phyloP scores from a whole-genome alignment of 805 yeast genomes.

The Candida boleticola region DNA sequence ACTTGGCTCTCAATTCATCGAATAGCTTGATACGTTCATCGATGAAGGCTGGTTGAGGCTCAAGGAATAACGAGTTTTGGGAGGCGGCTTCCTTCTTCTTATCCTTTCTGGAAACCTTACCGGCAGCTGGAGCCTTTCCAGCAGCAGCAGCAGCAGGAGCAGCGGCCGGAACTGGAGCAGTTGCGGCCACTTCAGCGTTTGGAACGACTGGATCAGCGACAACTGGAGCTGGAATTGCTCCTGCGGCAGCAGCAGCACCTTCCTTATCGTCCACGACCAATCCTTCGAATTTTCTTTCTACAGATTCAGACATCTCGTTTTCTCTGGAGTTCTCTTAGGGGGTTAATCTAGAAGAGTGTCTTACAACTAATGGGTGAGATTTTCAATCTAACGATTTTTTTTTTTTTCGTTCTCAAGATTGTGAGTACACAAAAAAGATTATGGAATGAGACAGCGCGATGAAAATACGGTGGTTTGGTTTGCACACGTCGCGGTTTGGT shows the following conservation, averaged over 20 bases:
- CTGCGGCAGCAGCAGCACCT: slow-evolving; percentile 6
- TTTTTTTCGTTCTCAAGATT: too few species aligned
- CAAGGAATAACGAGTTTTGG: slow-evolving; percentile 42
- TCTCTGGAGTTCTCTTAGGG: too few species aligned
- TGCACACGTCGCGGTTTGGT: too few species aligned
- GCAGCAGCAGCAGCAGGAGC: slow-evolving; percentile 3
- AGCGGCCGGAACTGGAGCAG: neutral
- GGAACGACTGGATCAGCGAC: neutral
- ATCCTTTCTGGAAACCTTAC: slow-evolving; percentile 16
- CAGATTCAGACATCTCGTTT: slow-evolving; percentile 18
- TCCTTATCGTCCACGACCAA: slow-evolving; percentile 32
- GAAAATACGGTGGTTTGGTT: too few species aligned
- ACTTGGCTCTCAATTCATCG: slow-evolving; percentile 73
- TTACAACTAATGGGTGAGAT: too few species aligned
- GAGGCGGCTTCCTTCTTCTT: slow-evolving; percentile 44
- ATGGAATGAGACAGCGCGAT: too few species aligned
- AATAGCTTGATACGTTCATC: slow-evolving; percentile 76
- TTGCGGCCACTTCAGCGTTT: slow-evolving; percentile 5
- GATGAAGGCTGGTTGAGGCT: slow-evolving; percentile 83
- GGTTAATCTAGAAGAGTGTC: too few species aligned
- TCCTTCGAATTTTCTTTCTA: slow-evolving; percentile 47
- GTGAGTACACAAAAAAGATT: too few species aligned
- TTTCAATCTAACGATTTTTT: too few species aligned
- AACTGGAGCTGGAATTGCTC: slow-evolving; percentile 6
- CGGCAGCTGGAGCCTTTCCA: slow-evolving; percentile 9